phyloP scores from a whole-genome alignment of 176 grass and related monocot genomes.

The Coix lacrymajobi region DNA sequence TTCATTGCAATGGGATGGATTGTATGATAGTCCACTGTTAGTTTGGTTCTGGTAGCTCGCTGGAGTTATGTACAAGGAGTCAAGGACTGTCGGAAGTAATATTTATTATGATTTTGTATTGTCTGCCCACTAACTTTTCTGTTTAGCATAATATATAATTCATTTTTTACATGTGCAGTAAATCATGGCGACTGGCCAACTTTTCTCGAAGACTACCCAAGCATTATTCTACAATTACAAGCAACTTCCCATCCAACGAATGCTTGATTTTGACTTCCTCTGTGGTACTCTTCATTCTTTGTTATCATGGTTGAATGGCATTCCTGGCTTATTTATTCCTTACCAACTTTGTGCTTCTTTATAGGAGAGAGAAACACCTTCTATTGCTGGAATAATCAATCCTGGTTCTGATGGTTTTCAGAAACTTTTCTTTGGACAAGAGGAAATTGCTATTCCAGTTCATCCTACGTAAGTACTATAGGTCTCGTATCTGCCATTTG shows the following conservation, averaged over 20 bases:
- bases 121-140: background rate
- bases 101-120: background rate
- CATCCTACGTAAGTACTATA: constrained; percentile 59
- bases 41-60: background rate
- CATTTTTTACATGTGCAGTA: constrained; percentile 38
- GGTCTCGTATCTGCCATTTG: background rate
- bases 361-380: constrained; percentile 96
- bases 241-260: constrained; percentile 96
- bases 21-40: background rate
- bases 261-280: constrained; percentile 99
- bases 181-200: constrained; percentile 84
- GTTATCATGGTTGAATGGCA: background rate
- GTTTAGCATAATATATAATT: constrained; percentile 18
- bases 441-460: constrained; percentile 99
- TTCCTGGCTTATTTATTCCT: constrained; percentile 21
- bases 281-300: constrained; percentile 50
- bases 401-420: constrained; percentile 98
- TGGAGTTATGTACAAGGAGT: background rate
- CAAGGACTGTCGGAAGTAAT: background rate
- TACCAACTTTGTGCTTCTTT: constrained; percentile 2
- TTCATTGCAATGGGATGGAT: background rate
- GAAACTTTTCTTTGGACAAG: constrained; percentile 98
- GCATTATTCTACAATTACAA: constrained; percentile 99
- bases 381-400: constrained; percentile 98
- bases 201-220: constrained; percentile 90